Percentiles rank a stretch among this genome's conserved stretches.
Evolutionary conservation across 768 basidiomycete species (phyloP).

Genomic region (Xanthoconium stramineum): DNA sequence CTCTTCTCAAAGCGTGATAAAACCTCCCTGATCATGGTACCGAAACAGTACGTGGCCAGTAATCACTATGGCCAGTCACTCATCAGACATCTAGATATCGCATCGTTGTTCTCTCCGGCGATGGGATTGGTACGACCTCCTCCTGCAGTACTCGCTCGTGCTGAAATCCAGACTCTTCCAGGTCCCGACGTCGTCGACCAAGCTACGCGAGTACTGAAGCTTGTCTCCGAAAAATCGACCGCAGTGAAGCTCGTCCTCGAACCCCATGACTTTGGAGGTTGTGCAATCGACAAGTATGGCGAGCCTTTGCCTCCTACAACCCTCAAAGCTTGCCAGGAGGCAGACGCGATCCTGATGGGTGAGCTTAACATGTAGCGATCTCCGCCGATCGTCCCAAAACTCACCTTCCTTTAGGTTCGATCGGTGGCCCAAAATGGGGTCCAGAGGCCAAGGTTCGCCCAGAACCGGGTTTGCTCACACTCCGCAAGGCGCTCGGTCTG

Average conservation of each 20-base stretch:
- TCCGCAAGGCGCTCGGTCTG: slow-evolving; percentile 90
- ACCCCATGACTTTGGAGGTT: slow-evolving; percentile 83
- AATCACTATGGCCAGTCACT: slow-evolving; percentile 2
- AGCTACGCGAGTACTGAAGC: slow-evolving; percentile 79
- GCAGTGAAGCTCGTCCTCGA: slow-evolving; percentile 74
- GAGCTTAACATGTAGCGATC: slow-evolving; percentile 15
- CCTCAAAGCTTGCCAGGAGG: slow-evolving; percentile 82
- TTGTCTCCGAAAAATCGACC: slow-evolving; percentile 57
- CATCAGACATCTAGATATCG: slow-evolving; percentile 56
- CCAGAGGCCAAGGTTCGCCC: slow-evolving; percentile 85
- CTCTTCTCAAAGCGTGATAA: background rate
- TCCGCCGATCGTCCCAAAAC: background rate
- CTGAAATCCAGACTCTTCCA: slow-evolving; percentile 23
- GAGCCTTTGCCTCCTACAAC: slow-evolving; percentile 83
- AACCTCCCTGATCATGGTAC: slow-evolving; percentile 32
- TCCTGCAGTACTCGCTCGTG: background rate
- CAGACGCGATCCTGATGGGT: slow-evolving; percentile 98
- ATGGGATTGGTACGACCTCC: slow-evolving; percentile 79
- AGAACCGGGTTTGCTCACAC: slow-evolving; percentile 81
- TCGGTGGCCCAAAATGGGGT: slow-evolving; percentile 99
- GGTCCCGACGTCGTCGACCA: slow-evolving; percentile 90
- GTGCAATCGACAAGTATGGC: slow-evolving; percentile 86
- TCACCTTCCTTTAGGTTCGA: slow-evolving; percentile 62
- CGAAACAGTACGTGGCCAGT: slow-evolving; percentile 41
- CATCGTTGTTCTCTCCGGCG: slow-evolving; percentile 89